Evolutionary conservation across 2,329 filamentous ascomycete genomes (phyloP).

Genomic region (Verticillium alfalfae): DNA sequence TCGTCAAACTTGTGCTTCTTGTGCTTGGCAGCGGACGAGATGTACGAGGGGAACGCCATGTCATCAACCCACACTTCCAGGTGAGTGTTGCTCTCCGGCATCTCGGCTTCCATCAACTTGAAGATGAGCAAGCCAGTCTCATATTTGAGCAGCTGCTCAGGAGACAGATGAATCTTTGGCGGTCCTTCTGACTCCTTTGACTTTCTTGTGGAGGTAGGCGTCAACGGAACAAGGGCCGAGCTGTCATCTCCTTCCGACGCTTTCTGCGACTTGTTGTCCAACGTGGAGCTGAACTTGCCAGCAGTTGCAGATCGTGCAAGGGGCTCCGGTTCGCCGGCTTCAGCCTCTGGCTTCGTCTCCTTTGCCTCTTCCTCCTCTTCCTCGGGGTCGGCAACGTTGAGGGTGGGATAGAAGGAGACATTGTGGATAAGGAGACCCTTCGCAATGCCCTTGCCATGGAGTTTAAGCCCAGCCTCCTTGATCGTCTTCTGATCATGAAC

Average conservation of each 20-base stretch:
- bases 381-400: conserved; percentile 84
- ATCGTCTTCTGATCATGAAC: conserved; percentile 70
- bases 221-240: conserved; percentile 34
- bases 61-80: conserved; percentile 93
- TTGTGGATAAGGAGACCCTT: conserved; percentile 84
- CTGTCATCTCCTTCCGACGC: conserved; percentile 14
- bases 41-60: conserved; percentile 85
- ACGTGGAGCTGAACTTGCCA: conserved; percentile 36
- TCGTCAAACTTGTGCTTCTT: conserved; percentile 76
- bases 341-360: conserved; percentile 48
- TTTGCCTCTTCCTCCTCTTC: conserved; percentile 75
- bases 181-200: conserved; percentile 49
- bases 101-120: conserved; percentile 83
- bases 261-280: conserved; percentile 22
- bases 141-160: conserved; percentile 76
- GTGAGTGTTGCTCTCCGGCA: conserved; percentile 69
- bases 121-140: conserved; percentile 93
- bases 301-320: conserved; percentile 21
- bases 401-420: conserved; percentile 81
- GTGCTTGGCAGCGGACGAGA: conserved; percentile 68
- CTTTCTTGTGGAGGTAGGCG: conserved; percentile 39
- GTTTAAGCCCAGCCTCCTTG: conserved; percentile 62
- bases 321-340: conserved; percentile 25
- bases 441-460: conserved; percentile 65
- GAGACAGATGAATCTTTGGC: conserved; percentile 72